A percentile compares a stretch with the other conserved stretches of the same genome.
These are phyloP conservation scores for Aegilops longissima DNA, from an alignment of 176 grass and related monocot genomes.

Conservation along the genomic window DNA sequence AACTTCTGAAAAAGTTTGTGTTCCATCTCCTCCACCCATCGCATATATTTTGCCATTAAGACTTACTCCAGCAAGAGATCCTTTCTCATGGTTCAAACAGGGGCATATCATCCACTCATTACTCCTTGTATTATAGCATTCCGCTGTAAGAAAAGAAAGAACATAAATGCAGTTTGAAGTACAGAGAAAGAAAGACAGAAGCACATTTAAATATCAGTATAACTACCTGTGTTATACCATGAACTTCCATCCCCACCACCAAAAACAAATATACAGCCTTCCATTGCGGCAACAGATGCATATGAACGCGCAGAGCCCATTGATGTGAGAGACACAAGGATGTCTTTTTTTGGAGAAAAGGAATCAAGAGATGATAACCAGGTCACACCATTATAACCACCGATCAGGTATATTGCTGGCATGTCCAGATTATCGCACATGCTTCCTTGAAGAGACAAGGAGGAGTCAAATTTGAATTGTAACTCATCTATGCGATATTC, in stretches of 20 bases:
- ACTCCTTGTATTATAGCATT: conserved; percentile 71
- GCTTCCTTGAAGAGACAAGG: conserved; percentile 35
- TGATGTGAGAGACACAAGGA: conserved; percentile 54
- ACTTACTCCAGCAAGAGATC: conserved; percentile 68
- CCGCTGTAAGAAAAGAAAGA: conserved; percentile 45
- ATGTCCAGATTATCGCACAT: conserved; percentile 26
- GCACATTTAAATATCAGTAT: conserved; percentile 3
- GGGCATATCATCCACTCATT: conserved; percentile 82
- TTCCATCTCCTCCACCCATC: conserved; percentile 86
- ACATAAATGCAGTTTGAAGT: conserved; percentile 25
- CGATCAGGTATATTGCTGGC: conserved; percentile 64
- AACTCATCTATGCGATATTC: conserved; percentile 61
- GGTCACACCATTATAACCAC: conserved; percentile 71
- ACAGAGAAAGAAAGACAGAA: conserved; percentile 6
- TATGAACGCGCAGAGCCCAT: conserved; percentile 75
- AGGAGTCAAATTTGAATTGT: conserved; percentile 60
- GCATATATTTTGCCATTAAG: conserved; percentile 75
- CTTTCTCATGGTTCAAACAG: conserved; percentile 62
- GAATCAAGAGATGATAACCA: conserved; percentile 84
- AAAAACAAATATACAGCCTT: conserved; percentile 67
- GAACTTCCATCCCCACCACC: conserved; percentile 72
- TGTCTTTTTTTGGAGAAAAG: conserved; percentile 61
- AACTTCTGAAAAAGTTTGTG: conserved; percentile 65
- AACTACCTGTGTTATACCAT: conserved; percentile 52
- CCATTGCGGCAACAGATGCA: conserved; percentile 56